A percentile compares a stretch with the other conserved stretches of the same genome.
phyloP scores from a whole-genome alignment of 305 asterid genomes.

The Fraxinus albicans region DNA sequence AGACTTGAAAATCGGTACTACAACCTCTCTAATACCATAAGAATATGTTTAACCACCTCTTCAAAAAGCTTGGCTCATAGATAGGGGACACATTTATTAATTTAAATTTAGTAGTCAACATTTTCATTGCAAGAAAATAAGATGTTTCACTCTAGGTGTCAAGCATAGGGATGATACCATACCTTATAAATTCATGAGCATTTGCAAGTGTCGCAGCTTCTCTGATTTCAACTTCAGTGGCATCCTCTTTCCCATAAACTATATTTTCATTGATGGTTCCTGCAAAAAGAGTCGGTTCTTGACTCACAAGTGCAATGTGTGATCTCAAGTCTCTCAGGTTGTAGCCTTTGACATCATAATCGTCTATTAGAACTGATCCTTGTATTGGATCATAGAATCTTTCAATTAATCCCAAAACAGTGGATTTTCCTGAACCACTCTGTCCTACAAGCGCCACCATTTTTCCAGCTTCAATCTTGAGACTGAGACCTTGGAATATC shows the following conservation, averaged over 20 bases:
- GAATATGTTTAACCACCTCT: not conserved
- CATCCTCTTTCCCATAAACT: slow-evolving; percentile 49
- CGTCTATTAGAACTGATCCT: slow-evolving; percentile 58
- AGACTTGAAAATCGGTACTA: not conserved
- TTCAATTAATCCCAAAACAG: slow-evolving; percentile 61
- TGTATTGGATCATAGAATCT: slow-evolving; percentile 72
- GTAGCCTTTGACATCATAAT: slow-evolving; percentile 52
- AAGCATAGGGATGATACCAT: not conserved
- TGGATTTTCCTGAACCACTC: slow-evolving; percentile 85
- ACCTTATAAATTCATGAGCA: slow-evolving; percentile 82
- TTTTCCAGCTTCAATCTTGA: slow-evolving; percentile 60
- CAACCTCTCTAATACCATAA: not conserved
- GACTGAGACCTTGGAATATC: slow-evolving; percentile 60
- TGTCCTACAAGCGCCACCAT: slow-evolving; percentile 68
- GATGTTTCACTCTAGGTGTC: not conserved
- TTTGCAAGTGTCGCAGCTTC: slow-evolving; percentile 65
- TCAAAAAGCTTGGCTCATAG: not conserved
- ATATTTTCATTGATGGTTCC: slow-evolving; percentile 64
- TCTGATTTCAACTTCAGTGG: slow-evolving; percentile 60
- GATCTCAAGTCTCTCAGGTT: slow-evolving; percentile 60
- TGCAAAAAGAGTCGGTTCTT: slow-evolving; percentile 68
- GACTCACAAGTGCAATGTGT: slow-evolving; percentile 76
- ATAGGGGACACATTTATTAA: not conserved
- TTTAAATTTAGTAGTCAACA: not conserved
- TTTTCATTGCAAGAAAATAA: not conserved